Base-by-base conservation (phyloP, 208 protist species). In the Hexamita inflata region DNA sequence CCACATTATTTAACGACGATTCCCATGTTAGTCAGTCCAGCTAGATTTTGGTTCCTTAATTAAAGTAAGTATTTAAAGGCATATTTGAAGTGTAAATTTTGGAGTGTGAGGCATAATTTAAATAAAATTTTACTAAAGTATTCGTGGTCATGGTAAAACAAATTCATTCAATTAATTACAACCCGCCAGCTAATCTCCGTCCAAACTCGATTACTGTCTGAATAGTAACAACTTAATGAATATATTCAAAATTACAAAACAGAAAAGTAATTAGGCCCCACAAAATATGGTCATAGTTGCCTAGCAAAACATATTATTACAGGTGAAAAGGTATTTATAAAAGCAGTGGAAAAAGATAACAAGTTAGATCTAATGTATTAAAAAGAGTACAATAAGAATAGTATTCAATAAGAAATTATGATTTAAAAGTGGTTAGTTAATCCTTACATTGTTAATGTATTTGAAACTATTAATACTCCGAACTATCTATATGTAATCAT, bases 211-310 rank as follows among this genome's bases (percentile, higher is more conserved):
- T n/a, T n/a, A n/a, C n/a, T n/a, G n/a, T n/a, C n/a, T n/a, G n/a
- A n/a, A n/a, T n/a, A n/a, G n/a, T n/a, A n/a, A 49, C 19, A 45
- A 11, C 59, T 53, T 26, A 59, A 78, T 0, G 78, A 80, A 26
- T 1, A 74, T n/a, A 74, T 98, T 67, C 93, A 93, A 35, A 90
- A 90, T 74, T 99, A 98, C 82, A 80, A 90, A 45, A 88, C 98
- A 59, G 92, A 92, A 40, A 93, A 95, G 74, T 98, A 93, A 1
- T 82, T 99, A 0, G 96, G 96, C 40, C 88, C 92, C 59, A 95
- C 95, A 70, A 95, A 92, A 59, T 99, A 98, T 75, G 95, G 94
- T 68, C 98, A 99, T 82, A 95, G 98, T 30, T 82, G 85, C 40
- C 75, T 89, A 0, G 87, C 76, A 24, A 85, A 81, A 15, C 87